These are phyloP conservation scores for Eucalyptus curtisii DNA, from an alignment of 345 rosid genomes.

Conservation along the genomic window DNA sequence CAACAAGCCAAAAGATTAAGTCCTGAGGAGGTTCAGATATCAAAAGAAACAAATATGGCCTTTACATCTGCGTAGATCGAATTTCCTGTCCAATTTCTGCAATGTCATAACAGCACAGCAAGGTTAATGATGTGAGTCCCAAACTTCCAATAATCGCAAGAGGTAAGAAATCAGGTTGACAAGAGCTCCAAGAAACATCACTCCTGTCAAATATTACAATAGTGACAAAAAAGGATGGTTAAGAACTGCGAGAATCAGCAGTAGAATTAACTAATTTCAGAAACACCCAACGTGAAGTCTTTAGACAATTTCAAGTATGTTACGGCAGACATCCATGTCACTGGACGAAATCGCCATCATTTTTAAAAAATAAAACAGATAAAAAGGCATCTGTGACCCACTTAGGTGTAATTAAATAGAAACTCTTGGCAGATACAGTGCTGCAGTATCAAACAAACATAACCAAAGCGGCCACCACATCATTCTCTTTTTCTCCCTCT, in stretches of 20 bases:
- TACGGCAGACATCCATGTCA: neutral
- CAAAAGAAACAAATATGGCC: neutral
- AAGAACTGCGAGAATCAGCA: conserved; percentile 12
- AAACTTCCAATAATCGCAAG: conserved; percentile 98
- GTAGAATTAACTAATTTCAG: neutral
- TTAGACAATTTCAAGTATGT: neutral
- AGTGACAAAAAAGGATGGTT: conserved; percentile 28
- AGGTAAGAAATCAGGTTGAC: conserved; percentile 91
- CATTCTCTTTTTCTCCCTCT: neutral
- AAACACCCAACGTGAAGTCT: neutral
- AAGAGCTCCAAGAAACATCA: conserved; percentile 91
- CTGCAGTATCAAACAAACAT: neutral
- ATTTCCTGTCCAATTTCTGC: conserved; percentile 49
- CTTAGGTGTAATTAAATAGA: neutral
- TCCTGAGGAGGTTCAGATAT: neutral
- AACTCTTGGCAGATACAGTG: neutral
- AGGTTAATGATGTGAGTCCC: conserved; percentile 99
- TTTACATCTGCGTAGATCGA: neutral
- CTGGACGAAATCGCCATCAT: neutral
- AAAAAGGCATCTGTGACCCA: neutral
- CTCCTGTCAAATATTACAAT: conserved; percentile 38
- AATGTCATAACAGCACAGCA: conserved; percentile 96
- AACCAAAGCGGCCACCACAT: neutral
- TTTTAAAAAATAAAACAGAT: neutral
- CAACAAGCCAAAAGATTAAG: neutral